Evolutionary conservation across 495 filamentous ascomycete genomes (phyloP), one percentile per base, ranked within the genome.

Genomic region (Ascodesmis nigricans): DNA sequence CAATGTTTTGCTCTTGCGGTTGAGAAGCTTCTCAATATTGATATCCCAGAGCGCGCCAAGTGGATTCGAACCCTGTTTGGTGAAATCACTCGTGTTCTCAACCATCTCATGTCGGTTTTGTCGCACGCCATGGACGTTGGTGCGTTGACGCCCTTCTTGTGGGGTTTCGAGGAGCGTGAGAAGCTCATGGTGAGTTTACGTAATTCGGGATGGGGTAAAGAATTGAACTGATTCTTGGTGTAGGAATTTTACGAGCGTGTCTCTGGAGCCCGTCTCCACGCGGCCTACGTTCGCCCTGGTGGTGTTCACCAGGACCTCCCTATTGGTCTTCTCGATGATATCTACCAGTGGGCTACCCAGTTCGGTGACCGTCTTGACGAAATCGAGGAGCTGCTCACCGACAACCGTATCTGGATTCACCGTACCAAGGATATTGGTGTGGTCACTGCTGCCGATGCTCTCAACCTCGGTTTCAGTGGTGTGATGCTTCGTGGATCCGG

Each of bases 241-340:
- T 42, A 93, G 84, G 87, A 99, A 73, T 99, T 99, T 63, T 99
- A 99, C 54, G 90, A 99, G 57, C 81, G 90, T 57, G 90, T 95
- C 21, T 95, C 87, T 25, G 90, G 90, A 44, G 90, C 90, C 43
- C 84, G 90, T 63, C 73, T 99, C 41, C 90, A 99, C 57, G 81
- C 90, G 29, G 90, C 90, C 47, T 99, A 99, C 52, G 83, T 99
- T 47, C 78, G 90, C 46, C 90, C 90, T 21, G 90, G 90, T 46
- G 90, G 90, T 61, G 90, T 99, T 17, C 74, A 78, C 46, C 81
- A 92, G 58, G 90, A 99, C 62, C 59, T 99, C 33, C 90, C 90
- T 20, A 39, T 95, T 35, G 90, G 90, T 43, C 73, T 99, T 21
- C 71, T 99, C 13, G 90, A 99, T 53, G 90, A 99, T 58, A 99